Conservation (phyloP, 2,329 filamentous ascomycete species). For the Xylaria multiplex region DNA sequence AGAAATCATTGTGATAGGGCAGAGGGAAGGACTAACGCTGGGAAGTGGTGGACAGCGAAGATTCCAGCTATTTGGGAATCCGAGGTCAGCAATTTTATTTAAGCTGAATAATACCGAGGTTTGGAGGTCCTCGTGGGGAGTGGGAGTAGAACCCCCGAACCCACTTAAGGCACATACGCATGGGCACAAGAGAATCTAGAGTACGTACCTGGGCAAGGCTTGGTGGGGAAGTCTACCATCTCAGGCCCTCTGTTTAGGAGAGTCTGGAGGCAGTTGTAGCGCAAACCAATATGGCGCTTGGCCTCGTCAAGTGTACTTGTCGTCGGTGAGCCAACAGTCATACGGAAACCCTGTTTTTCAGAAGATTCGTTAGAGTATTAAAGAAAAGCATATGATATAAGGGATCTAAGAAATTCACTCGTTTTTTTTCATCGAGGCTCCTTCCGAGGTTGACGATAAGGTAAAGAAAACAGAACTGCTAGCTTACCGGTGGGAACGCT, state of each 20-base stretch:
- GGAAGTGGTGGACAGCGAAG: conserved; percentile 56
- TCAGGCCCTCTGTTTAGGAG: conserved; percentile 53
- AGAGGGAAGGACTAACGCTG: conserved; percentile 46
- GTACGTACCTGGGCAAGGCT: conserved; percentile 51
- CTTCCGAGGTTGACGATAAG: background rate
- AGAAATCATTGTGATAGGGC: background rate
- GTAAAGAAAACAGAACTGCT: no score
- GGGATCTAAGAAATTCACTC: no score
- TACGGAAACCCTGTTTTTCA: conserved; percentile 54
- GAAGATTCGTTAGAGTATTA: conserved; percentile 28
- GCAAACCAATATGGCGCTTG: conserved; percentile 51
- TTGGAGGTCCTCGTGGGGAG: background rate
- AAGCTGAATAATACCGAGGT: background rate
- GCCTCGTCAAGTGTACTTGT: conserved; percentile 44
- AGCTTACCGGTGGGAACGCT: conserved; percentile 54
- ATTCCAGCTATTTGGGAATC: conserved; percentile 45
- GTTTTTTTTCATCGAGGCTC: no score
- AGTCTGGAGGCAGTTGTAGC: conserved; percentile 55
- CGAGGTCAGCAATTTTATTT: background rate
- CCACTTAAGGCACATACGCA: no score
- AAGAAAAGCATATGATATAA: background rate
- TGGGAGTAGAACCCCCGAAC: background rate
- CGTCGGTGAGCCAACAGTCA: conserved; percentile 54
- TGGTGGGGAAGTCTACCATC: conserved; percentile 53
- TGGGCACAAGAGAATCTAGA: background rate